These are phyloP conservation scores for Sphaceloma murrayae DNA, from an alignment of 2,329 filamentous ascomycete genomes.

Conservation along the genomic window DNA sequence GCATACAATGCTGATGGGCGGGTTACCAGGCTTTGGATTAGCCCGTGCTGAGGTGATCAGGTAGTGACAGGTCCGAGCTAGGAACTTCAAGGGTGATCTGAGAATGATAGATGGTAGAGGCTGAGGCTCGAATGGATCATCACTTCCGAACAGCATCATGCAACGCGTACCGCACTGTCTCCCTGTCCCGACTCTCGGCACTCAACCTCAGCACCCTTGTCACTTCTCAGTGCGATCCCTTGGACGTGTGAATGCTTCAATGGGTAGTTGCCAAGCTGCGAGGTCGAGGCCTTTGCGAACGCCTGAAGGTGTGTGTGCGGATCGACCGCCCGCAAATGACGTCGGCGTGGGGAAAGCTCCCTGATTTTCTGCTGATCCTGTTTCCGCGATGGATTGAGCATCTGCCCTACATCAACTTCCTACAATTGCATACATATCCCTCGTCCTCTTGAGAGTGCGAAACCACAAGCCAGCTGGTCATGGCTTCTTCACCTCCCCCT, in stretches of 20 bases:
- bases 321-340: constrained; percentile 5
- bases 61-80: constrained; percentile 32
- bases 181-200: no score
- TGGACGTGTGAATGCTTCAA: no score
- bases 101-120: constrained; percentile 23
- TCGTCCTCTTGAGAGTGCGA: no score
- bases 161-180: no score
- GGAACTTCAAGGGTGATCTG: constrained; percentile 31
- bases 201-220: no score
- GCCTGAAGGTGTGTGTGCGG: no score
- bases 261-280: no score
- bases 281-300: no score
- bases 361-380: constrained; percentile 11
- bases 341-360: constrained; percentile 2
- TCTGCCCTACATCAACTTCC: no score
- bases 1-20: constrained; percentile 67
- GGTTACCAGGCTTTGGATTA: constrained; percentile 43
- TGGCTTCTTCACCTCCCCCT: constrained; percentile 20
- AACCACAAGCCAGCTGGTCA: no score
- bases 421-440: no score
- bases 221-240: no score
- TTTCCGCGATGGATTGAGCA: constrained; percentile 2
- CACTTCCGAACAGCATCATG: constrained; percentile 9
- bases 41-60: constrained; percentile 60
- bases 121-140: constrained; percentile 22